Base-by-base conservation (phyloP, 2,329 filamentous ascomycete species). In the Zymoseptoria tritici region DNA sequence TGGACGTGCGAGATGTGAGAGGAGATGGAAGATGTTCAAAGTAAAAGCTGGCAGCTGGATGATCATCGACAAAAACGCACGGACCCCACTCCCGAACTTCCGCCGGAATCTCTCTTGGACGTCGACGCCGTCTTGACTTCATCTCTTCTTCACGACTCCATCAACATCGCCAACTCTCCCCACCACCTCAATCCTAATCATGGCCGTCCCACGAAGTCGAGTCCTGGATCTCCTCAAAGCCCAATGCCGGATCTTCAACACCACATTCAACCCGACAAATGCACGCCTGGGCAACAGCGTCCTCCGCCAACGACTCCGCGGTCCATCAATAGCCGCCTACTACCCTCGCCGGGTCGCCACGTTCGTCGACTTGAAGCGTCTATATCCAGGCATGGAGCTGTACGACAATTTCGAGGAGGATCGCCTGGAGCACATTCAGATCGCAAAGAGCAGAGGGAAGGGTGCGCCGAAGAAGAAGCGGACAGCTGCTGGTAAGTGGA, bases 231-330 rank as follows among this genome's bases (percentile, higher is more conserved):
- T 96, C 64, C 84, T 93, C 80, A 91, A 91, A 87, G 91, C 90
- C 76, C 91, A 92, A 87, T 96, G 91, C 82, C 85, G 87, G 74
- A 85, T 97, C 78, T 99, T 97, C 81, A 87, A 87, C 71, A 90
- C 89, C 55, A 92, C 87, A 57, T 97, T 86, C 81, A 99, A 99
- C 77, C 94, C 94, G 24, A 82, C 90, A 58, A 80, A 86, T 67
- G 75, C 88, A 62, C 90, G 94, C 63, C 85, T 90, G 67, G 94
- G 94, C 71, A 97, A 94, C 79, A 96, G 94, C 77, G 81, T 99
- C 73, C 81, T 99, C 61, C 90, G 92, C 71, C 89, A 97, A 75
- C 86, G 92, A 71, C 80, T 97, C 64, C 85, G 84, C 71, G 94
- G 94, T n/a, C 90, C 91, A 29, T 79, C 88, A 0, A 78, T 97